These are phyloP conservation scores for Trichoderma gamsii DNA, from an alignment of 495 filamentous ascomycete genomes.

Conservation along the genomic window DNA sequence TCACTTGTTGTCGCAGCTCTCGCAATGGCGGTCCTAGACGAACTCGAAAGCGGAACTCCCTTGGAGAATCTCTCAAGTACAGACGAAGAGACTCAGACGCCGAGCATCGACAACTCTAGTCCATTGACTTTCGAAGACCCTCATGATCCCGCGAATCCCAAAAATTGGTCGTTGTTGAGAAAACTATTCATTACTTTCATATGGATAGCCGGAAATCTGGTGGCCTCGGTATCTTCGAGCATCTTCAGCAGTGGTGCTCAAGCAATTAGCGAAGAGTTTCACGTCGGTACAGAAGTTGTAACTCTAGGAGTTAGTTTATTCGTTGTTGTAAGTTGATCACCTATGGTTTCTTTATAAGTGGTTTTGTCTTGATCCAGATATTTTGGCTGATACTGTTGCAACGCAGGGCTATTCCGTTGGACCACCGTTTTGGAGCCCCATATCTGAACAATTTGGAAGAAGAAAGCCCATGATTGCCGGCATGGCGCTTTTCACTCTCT, in stretches of 20 bases:
- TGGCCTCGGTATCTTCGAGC: conserved; percentile 50
- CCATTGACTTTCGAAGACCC: conserved; percentile 23
- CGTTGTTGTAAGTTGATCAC: conserved; percentile 35
- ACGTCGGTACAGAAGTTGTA: conserved; percentile 42
- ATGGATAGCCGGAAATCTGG: conserved; percentile 50
- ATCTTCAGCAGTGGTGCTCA: conserved; percentile 49
- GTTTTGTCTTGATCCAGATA: background rate
- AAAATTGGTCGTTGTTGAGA: conserved; percentile 41
- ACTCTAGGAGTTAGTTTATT: conserved; percentile 49
- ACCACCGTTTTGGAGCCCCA: conserved; percentile 49
- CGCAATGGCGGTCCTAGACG: background rate
- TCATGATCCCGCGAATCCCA: conserved; percentile 51
- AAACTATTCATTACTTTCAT: conserved; percentile 58
- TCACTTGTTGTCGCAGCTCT: background rate
- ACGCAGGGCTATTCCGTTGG: conserved; percentile 30
- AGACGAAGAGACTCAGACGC: background rate
- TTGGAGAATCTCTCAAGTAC: background rate
- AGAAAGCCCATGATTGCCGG: conserved; percentile 51
- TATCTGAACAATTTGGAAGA: conserved; percentile 55
- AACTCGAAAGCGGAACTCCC: background rate
- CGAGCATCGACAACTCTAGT: background rate
- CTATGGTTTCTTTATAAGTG: background rate
- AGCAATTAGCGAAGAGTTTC: conserved; percentile 41
- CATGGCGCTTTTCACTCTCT: conserved; percentile 51
- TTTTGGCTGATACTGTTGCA: conserved; percentile 1